phyloP scores from a whole-genome alignment of 2,329 filamentous ascomycete species.

The Thielaviopsis punctulata region DNA sequence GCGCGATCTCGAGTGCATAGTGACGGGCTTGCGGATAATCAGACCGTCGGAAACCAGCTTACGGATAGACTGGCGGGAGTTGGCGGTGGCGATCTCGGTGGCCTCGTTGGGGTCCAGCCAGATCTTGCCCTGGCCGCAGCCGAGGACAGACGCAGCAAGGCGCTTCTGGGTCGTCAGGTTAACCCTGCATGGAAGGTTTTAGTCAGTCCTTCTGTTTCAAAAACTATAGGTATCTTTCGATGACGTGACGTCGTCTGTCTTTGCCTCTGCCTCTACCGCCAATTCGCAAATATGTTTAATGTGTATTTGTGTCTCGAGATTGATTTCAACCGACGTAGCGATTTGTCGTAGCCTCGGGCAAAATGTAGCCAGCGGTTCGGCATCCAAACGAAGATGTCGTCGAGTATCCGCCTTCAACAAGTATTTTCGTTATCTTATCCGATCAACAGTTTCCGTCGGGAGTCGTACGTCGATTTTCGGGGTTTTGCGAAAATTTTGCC shows the following conservation, averaged over 20 bases:
- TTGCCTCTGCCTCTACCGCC: too few species aligned
- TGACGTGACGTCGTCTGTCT: not conserved
- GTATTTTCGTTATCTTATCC: too few species aligned
- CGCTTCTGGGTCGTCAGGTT: conserved; percentile 99
- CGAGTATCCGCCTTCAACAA: not conserved
- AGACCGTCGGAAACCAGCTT: conserved; percentile 99
- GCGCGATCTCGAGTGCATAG: conserved; percentile 96
- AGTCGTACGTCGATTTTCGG: not conserved
- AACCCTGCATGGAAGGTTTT: conserved; percentile 47
- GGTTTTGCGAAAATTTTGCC: not conserved
- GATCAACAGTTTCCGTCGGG: too few species aligned
- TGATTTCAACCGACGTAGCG: not conserved
- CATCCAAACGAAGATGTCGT: not conserved
- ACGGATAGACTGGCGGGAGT: conserved; percentile 98
- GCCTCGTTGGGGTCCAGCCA: conserved; percentile 99
- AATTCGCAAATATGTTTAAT: not conserved
- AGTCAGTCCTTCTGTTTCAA: conserved; percentile 7
- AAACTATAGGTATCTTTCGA: not conserved
- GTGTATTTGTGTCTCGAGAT: too few species aligned
- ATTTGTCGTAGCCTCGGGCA: not conserved
- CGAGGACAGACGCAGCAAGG: conserved; percentile 95
- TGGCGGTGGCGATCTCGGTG: conserved; percentile 99
- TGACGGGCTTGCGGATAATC: conserved; percentile 99
- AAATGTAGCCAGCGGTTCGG: too few species aligned
- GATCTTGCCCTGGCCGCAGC: conserved; percentile 99